Evolutionary conservation across 768 basidiomycete species (phyloP).

Genomic region (Psilocybe cyanescens): DNA sequence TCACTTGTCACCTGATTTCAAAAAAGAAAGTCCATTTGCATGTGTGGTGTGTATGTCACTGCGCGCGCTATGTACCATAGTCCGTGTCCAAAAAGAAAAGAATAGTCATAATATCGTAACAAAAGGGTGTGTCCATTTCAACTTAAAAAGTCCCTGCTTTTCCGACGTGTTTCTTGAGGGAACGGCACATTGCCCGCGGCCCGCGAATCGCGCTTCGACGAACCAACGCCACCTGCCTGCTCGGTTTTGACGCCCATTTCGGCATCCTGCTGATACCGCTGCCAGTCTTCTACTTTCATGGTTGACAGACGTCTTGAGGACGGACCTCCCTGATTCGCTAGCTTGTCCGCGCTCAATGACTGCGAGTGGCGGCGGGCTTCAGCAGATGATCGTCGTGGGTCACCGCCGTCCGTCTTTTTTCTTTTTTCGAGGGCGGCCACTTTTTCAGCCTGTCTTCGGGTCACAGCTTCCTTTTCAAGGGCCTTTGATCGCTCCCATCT

Average conservation of each 20-base stretch:
- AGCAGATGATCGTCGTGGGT: conserved; percentile 24
- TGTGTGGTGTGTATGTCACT: conserved; percentile 10
- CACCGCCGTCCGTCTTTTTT: conserved; percentile 39
- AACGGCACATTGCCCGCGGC: conserved; percentile 56
- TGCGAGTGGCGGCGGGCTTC: conserved; percentile 46
- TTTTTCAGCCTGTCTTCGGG: conserved; percentile 73
- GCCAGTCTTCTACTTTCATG: conserved; percentile 88
- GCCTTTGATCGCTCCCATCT: conserved; percentile 84
- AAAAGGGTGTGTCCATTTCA: conserved; percentile 24
- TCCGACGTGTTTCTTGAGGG: conserved; percentile 43
- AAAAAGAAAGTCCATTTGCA: conserved; percentile 4
- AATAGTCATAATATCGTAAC: background rate
- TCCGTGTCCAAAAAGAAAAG: conserved; percentile 7
- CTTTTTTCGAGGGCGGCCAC: conserved; percentile 58
- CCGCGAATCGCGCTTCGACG: conserved; percentile 37
- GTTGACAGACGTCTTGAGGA: conserved; percentile 71
- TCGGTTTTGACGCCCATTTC: conserved; percentile 27
- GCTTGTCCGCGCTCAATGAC: conserved; percentile 64
- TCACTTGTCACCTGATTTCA: conserved; percentile 27
- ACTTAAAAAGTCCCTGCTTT: conserved; percentile 40
- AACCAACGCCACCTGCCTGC: conserved; percentile 20
- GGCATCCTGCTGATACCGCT: conserved; percentile 61
- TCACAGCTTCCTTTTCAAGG: conserved; percentile 75
- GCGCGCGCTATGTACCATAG: conserved; percentile 11
- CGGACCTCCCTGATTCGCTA: conserved; percentile 49